A percentile compares a stretch with the other conserved stretches of the same genome.
Evolutionary conservation across 805 yeast species (phyloP).

Genomic region (Yarrowia sp.): DNA sequence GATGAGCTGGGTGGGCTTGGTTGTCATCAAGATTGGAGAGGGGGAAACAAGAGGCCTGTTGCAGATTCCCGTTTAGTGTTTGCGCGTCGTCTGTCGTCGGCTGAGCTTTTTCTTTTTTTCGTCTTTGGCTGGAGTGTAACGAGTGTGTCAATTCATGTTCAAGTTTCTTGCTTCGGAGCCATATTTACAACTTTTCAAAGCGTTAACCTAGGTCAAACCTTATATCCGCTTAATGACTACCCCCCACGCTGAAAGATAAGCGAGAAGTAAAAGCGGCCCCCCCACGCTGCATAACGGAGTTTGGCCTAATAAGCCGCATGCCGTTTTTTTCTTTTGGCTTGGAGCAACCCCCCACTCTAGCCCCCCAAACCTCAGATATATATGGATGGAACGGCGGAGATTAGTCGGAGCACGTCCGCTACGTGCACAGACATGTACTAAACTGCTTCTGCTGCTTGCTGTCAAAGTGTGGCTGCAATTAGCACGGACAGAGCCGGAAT

Average conservation of each 20-base stretch:
- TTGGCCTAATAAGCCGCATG: neutral
- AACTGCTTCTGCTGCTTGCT: neutral
- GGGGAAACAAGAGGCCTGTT: neutral
- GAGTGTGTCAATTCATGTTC: neutral
- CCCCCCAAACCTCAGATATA: neutral
- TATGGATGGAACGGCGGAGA: neutral
- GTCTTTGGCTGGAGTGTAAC: neutral
- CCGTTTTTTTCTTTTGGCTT: neutral
- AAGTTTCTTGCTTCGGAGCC: neutral
- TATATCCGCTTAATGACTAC: neutral
- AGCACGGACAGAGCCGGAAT: neutral
- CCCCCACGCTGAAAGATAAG: slow-evolving; percentile 4
- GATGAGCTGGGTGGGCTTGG: neutral
- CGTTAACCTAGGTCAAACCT: neutral
- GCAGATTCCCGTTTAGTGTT: neutral
- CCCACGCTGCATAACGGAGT: slow-evolving; percentile 6
- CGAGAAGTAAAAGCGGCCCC: neutral
- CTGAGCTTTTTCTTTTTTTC: neutral
- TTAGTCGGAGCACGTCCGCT: neutral
- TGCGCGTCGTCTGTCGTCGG: neutral
- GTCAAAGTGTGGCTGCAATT: neutral
- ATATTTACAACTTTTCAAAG: neutral
- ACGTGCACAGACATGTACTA: neutral
- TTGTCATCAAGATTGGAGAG: neutral
- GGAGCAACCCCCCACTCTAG: neutral